A percentile compares a stretch with the other conserved stretches of the same genome.
Conservation (phyloP, 2,329 filamentous ascomycete species). For the Scytalidium lignicola region DNA sequence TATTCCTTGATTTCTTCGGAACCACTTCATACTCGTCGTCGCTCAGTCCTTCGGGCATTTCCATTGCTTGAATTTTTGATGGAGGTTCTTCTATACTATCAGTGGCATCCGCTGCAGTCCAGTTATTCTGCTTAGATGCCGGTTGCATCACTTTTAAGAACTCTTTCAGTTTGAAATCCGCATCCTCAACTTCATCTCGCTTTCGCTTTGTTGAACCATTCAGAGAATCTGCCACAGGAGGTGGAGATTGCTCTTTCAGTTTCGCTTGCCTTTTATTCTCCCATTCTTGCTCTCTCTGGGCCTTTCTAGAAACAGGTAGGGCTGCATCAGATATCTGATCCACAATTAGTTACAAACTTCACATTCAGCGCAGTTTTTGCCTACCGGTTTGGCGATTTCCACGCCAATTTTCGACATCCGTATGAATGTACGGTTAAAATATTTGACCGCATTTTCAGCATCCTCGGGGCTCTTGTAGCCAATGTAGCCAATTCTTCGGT, state of each 20-base stretch:
- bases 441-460: conserved; percentile 79
- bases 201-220: conserved; percentile 57
- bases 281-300: conserved; percentile 28
- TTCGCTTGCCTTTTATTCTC: conserved; percentile 18
- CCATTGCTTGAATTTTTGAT: conserved; percentile 34
- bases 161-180: conserved; percentile 79
- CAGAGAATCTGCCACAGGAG: conserved; percentile 28
- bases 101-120: conserved; percentile 49
- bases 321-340: conserved; percentile 30
- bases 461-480: conserved; percentile 82
- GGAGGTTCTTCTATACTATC: conserved; percentile 33
- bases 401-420: conserved; percentile 92
- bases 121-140: conserved; percentile 58
- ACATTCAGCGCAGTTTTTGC: conserved; percentile 22
- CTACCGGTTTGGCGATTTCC: conserved; percentile 78
- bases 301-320: conserved; percentile 32
- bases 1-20: conserved; percentile 44
- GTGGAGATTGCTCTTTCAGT: conserved; percentile 14
- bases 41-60: conserved; percentile 52
- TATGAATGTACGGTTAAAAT: conserved; percentile 93
- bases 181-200: conserved; percentile 50
- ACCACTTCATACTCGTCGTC: conserved; percentile 72
- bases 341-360: conserved; percentile 3
- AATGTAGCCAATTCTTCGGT: conserved; percentile 90
- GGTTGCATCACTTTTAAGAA: conserved; percentile 79